phyloP scores from a whole-genome alignment of 208 protist species.

The Naegleria gruberi region DNA sequence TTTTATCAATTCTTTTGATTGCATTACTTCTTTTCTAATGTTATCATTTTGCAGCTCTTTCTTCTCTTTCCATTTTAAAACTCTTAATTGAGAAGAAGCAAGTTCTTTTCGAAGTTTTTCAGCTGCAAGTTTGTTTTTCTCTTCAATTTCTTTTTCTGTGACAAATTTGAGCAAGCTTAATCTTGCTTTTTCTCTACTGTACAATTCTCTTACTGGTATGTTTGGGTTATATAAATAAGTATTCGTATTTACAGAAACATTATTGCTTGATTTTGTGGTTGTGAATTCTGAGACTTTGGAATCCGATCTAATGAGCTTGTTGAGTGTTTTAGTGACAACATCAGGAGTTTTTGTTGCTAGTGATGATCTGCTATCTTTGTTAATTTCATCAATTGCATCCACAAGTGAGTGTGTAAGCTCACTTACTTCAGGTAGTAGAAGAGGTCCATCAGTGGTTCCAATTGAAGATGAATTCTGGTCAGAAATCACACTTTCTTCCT shows the following conservation, averaged over 20 bases:
- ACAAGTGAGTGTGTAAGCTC: background rate
- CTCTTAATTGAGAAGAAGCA: background rate
- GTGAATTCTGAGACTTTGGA: background rate
- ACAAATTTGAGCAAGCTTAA: background rate
- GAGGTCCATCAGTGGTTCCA: too few species aligned
- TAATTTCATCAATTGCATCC: background rate
- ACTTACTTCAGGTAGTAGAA: background rate
- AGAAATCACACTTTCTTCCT: too few species aligned
- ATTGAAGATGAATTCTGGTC: too few species aligned
- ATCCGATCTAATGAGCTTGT: background rate
- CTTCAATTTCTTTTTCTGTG: background rate
- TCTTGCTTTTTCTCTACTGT: background rate
- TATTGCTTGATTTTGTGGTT: background rate
- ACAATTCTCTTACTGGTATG: background rate
- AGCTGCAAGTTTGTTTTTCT: background rate
- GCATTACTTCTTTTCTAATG: background rate
- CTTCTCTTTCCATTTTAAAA: background rate
- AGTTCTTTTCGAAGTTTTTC: background rate
- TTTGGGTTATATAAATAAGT: too few species aligned
- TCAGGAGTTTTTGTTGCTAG: background rate
- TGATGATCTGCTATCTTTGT: background rate
- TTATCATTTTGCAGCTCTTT: background rate
- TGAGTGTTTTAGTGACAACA: background rate
- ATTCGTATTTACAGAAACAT: background rate
- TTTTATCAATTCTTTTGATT: background rate